Base-by-base conservation (phyloP, 768 basidiomycete genomes). In the Serendipita indica region DNA sequence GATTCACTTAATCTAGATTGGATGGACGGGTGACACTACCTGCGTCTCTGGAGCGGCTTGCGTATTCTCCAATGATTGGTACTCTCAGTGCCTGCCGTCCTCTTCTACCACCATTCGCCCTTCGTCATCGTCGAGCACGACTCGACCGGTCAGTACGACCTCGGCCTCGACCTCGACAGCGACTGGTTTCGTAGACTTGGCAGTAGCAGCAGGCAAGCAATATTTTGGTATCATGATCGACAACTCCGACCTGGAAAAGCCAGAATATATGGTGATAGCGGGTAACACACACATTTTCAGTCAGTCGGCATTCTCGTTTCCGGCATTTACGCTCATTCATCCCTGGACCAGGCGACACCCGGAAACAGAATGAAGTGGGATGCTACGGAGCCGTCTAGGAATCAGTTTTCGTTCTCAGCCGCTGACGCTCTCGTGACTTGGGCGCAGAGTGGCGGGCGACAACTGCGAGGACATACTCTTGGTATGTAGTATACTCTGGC, bases 361-460 rank as follows among this genome's bases (percentile, higher is more conserved):
- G 76, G 69, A 18, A 78, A 78, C 63, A 73, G 71, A 60, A 77
- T 79, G 77, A 79, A 80, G 74, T 79, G 78, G 77, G 77, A 61
- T 30, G 39, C 76, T 1, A 79, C 76, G 16, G 79, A 81, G 61
- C 77, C 77, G 3, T 64, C 65, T 2, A 75, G 69, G 27, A 76
- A 76, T 18, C 65, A 62, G 3, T 80, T 78, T 66, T 76, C 72
- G 0, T 80, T 78, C 63, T 64, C 67, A 2, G 63, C 63, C 7
- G 77, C 74, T 5, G 76, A 79, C 64, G 67, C 63, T 27, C 69
- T 80, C 34, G 75, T 74, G 4, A 66, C 67, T 39, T 43, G 58
- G 6, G 77, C 77, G 2, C 67, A 73, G 63, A 65, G 67, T 7
- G 75, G 77, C 62, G 73, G 74, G 0, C 75, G 77, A 62, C 65